These are phyloP conservation scores for Aspergillus tanneri DNA, from an alignment of 2,329 filamentous ascomycete species.

Conservation along the genomic window DNA sequence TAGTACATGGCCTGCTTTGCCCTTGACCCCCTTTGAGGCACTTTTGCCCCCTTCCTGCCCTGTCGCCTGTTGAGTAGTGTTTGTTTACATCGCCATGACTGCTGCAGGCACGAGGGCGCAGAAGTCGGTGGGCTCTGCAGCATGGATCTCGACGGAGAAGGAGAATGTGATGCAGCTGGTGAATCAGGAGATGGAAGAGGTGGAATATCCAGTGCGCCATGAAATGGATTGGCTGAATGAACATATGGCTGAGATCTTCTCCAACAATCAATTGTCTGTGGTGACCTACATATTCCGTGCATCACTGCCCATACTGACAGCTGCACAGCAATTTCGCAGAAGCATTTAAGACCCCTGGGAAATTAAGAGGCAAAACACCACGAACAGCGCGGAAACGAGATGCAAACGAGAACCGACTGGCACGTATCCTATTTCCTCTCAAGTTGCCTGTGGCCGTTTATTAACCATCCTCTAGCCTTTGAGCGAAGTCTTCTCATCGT, in stretches of 20 bases:
- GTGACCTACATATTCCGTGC: conserved; percentile 15
- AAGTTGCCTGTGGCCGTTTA: not conserved
- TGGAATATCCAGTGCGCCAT: conserved; percentile 85
- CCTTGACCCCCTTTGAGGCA: conserved; percentile 1
- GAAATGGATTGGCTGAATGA: conserved; percentile 98
- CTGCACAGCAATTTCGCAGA: conserved; percentile 78
- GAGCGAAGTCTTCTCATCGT: conserved; percentile 49
- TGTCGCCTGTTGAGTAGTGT: conserved; percentile 15
- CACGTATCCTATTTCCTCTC: conserved; percentile 29
- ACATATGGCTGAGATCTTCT: conserved; percentile 94
- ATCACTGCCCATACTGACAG: conserved; percentile 29
- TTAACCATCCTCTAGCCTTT: conserved; percentile 38
- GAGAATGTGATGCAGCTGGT: conserved; percentile 73
- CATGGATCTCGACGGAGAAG: conserved; percentile 85
- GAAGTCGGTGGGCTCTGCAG: conserved; percentile 69
- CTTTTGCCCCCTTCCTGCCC: not conserved
- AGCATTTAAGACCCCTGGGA: conserved; percentile 73
- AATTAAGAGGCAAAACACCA: conserved; percentile 51
- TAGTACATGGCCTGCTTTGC: conserved; percentile 8
- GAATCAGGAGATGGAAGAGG: conserved; percentile 84
- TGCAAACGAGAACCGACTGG: conserved; percentile 44
- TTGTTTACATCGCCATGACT: conserved; percentile 45
- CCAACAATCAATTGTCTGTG: conserved; percentile 78
- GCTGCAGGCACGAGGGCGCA: conserved; percentile 40
- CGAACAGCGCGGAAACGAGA: conserved; percentile 47